Evolutionary conservation across 2,329 filamentous ascomycete species (phyloP).

Genomic region (Phaeoacremonium minimum): DNA sequence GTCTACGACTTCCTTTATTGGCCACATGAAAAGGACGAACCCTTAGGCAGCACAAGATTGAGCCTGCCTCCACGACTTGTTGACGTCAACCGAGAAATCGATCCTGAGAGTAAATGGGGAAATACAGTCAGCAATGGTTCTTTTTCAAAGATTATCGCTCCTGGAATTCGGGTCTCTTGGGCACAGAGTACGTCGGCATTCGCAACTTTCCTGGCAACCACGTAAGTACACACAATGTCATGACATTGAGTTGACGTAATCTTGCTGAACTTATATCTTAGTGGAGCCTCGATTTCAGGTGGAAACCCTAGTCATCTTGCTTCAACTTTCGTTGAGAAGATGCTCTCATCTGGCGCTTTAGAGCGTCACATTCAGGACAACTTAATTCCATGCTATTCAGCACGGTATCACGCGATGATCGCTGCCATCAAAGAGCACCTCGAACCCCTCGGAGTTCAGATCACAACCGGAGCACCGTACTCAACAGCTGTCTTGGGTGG

Average conservation of each 20-base stretch:
- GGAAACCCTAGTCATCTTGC: constrained; percentile 20
- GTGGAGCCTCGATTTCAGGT: constrained; percentile 20
- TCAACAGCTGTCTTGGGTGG: no score
- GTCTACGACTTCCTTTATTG: constrained; percentile 69
- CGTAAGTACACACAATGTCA: no score
- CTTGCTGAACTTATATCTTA: no score
- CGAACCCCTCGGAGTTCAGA: constrained; percentile 14
- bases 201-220: constrained; percentile 53
- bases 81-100: constrained; percentile 55
- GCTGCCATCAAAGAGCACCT: constrained; percentile 13
- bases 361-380: constrained; percentile 46
- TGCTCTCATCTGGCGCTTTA: constrained; percentile 47
- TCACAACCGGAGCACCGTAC: constrained; percentile 4
- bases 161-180: constrained; percentile 61
- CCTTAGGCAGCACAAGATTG: background rate
- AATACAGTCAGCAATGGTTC: constrained; percentile 63
- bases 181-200: constrained; percentile 54
- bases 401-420: constrained; percentile 15
- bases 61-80: constrained; percentile 49
- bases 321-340: constrained; percentile 31
- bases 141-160: constrained; percentile 63
- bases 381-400: constrained; percentile 51
- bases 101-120: constrained; percentile 56
- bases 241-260: no score
- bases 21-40: constrained; percentile 20